Evolutionary conservation across 768 basidiomycete genomes (phyloP).

Genomic region (Chalciporus sphaerocephalus): DNA sequence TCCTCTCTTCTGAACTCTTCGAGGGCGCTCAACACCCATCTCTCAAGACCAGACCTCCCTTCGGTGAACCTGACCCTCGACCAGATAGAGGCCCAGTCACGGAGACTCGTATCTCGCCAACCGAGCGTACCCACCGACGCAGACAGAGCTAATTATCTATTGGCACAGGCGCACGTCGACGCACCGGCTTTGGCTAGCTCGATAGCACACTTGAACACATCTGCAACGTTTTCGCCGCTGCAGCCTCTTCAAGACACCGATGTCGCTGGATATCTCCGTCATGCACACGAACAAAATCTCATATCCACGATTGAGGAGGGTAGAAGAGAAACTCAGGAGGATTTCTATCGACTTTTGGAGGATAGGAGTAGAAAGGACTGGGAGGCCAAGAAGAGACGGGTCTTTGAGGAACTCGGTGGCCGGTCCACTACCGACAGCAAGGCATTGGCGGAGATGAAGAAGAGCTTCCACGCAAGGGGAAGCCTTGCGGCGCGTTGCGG

Average conservation of each 20-base stretch:
- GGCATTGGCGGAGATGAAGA: slow-evolving; percentile 56
- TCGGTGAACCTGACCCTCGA: slow-evolving; percentile 86
- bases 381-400: slow-evolving; percentile 85
- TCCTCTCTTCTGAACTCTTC: slow-evolving; percentile 70
- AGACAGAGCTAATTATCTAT: slow-evolving; percentile 81
- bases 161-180: slow-evolving; percentile 93
- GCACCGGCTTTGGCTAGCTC: slow-evolving; percentile 80
- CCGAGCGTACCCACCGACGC: slow-evolving; percentile 58
- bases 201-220: slow-evolving; percentile 78
- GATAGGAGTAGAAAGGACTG: slow-evolving; percentile 74
- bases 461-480: slow-evolving; percentile 55
- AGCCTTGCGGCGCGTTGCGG: slow-evolving; percentile 44
- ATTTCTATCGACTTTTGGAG: slow-evolving; percentile 79
- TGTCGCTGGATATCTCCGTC: slow-evolving; percentile 89
- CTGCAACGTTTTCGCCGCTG: slow-evolving; percentile 82
- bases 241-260: slow-evolving; percentile 93
- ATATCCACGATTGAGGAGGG: slow-evolving; percentile 93
- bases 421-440: slow-evolving; percentile 53
- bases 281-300: slow-evolving; percentile 91
- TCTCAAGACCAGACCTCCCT: slow-evolving; percentile 78
- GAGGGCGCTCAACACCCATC: slow-evolving; percentile 69
- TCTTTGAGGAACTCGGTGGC: slow-evolving; percentile 86
- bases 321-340: slow-evolving; percentile 75
- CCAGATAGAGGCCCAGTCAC: slow-evolving; percentile 91
- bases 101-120: slow-evolving; percentile 74